Evolutionary conservation across 257 asterid species (phyloP).

Genomic region (Rubia yunnanensis): DNA sequence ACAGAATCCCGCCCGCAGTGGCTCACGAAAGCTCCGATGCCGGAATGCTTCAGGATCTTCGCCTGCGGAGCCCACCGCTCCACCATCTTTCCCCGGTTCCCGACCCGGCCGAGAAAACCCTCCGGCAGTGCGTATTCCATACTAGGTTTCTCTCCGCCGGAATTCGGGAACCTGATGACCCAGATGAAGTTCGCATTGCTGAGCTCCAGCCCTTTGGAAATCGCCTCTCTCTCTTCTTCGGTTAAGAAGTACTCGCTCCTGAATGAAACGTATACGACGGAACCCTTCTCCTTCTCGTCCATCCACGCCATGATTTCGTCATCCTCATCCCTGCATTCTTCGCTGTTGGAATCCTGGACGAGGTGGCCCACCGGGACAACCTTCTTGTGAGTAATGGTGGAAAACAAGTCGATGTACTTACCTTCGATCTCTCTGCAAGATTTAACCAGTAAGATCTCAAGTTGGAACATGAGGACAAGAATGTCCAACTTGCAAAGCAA

Average conservation of each 20-base stretch:
- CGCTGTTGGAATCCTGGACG: not conserved
- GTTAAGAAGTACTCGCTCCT: not conserved
- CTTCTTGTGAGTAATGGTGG: not conserved
- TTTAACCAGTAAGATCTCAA: constrained; percentile 25
- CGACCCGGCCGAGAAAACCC: constrained; percentile 12
- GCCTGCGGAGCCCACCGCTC: constrained; percentile 31
- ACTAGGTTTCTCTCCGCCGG: too few species aligned
- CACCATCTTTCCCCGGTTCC: constrained; percentile 14
- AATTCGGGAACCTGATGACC: constrained; percentile 31
- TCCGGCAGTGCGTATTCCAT: constrained; percentile 15
- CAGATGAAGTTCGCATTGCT: constrained; percentile 34
- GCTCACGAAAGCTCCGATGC: constrained; percentile 8
- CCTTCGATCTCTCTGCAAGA: constrained; percentile 31
- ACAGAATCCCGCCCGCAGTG: constrained; percentile 24
- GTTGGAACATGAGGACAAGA: constrained; percentile 21
- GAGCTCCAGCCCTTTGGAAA: not conserved
- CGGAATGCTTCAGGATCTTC: constrained; percentile 44
- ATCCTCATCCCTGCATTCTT: not conserved
- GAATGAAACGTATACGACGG: not conserved
- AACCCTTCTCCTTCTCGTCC: not conserved
- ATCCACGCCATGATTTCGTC: not conserved
- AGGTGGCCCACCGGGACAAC: constrained; percentile 9
- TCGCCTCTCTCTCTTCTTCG: not conserved
- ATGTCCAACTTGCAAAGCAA: too few species aligned
- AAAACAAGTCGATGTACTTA: constrained; percentile 32